These are phyloP conservation scores for Anethum foeniculum DNA, from an alignment of 140 eudicot genomes.

Conservation along the genomic window DNA sequence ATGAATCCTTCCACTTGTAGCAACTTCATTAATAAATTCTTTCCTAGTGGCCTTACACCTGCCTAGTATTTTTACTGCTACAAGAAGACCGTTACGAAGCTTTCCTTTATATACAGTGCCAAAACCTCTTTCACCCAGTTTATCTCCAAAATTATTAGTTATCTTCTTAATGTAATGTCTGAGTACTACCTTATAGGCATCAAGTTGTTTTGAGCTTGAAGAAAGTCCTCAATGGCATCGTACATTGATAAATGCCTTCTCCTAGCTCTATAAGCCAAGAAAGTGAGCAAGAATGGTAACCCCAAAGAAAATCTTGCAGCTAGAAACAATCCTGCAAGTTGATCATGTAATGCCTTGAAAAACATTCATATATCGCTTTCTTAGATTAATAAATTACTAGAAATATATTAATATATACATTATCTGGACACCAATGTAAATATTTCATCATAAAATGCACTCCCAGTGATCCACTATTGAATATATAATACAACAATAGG, in stretches of 20 bases:
- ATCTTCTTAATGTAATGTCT: no score
- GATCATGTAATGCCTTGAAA: neutral
- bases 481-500: no score
- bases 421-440: neutral
- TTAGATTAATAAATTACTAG: neutral
- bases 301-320: neutral
- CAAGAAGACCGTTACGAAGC: neutral
- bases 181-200: no score
- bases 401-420: neutral
- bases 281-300: neutral
- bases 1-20: neutral
- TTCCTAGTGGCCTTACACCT: neutral
- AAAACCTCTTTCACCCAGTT: neutral
- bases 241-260: conserved; percentile 1
- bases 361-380: neutral
- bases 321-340: neutral
- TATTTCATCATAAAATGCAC: no score
- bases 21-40: conserved; percentile 1
- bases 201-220: neutral
- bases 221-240: neutral
- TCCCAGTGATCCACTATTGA: no score
- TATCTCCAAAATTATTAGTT: no score
- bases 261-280: neutral
- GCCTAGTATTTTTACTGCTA: neutral
- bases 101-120: neutral